These are phyloP conservation scores for Hypoxylon sp. DNA, from an alignment of 2,329 filamentous ascomycete genomes.

Conservation along the genomic window DNA sequence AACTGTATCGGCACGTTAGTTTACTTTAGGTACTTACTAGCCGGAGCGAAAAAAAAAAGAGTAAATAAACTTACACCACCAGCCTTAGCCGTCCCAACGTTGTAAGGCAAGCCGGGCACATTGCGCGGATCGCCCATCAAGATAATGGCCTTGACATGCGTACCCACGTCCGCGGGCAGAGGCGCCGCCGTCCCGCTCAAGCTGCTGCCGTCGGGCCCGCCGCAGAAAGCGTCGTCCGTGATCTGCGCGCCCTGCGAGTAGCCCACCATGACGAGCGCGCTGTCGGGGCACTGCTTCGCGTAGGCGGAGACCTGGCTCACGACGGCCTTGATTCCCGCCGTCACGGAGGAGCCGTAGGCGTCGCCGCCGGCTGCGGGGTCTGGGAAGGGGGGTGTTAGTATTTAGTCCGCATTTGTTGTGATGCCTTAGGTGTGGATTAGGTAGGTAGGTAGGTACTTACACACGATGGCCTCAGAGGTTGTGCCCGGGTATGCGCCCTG, in stretches of 20 bases:
- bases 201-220: constrained; percentile 57
- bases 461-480: constrained; percentile 28
- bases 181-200: constrained; percentile 27
- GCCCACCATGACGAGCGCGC: constrained; percentile 72
- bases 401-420: neutral
- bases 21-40: neutral
- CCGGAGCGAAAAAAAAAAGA: neutral
- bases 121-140: constrained; percentile 75
- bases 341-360: constrained; percentile 69
- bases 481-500: constrained; percentile 61
- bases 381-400: constrained; percentile 62
- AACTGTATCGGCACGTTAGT: constrained; percentile 62
- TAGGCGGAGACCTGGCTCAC: constrained; percentile 69
- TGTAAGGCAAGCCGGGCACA: constrained; percentile 68
- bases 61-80: constrained; percentile 66
- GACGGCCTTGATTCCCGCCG: constrained; percentile 69
- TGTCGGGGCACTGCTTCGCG: constrained; percentile 68
- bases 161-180: constrained; percentile 56
- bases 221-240: constrained; percentile 73
- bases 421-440: neutral
- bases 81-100: constrained; percentile 72
- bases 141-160: constrained; percentile 71
- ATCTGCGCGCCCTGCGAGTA: constrained; percentile 77
- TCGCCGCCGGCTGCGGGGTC: constrained; percentile 68
- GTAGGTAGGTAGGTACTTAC: constrained; percentile 2